These are phyloP conservation scores for Agrostemma githago DNA, from an alignment of 148 eudicot species.

Conservation along the genomic window DNA sequence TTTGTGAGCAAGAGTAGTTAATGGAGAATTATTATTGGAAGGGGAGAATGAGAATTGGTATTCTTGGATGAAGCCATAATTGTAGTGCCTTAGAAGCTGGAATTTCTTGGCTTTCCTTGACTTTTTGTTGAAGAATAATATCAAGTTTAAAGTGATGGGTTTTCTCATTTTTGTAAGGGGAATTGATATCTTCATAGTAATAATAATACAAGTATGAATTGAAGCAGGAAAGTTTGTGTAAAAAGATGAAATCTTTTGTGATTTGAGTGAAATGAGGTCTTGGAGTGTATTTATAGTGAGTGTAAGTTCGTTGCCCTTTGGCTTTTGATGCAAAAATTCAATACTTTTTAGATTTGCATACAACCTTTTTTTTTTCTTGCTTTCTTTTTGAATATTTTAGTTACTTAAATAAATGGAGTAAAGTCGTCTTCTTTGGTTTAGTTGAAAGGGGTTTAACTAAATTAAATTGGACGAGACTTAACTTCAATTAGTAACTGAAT, in stretches of 20 bases:
- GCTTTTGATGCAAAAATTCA: neutral
- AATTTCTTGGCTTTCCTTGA: conserved; percentile 5
- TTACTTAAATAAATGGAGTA: too few relatives aligned
- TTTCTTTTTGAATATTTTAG: too few relatives aligned
- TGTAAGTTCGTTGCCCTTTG: neutral
- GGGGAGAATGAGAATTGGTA: conserved; percentile 29
- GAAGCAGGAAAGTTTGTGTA: conserved; percentile 19
- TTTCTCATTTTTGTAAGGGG: conserved; percentile 11
- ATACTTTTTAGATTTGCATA: too few relatives aligned
- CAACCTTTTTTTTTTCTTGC: too few relatives aligned
- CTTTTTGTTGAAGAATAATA: conserved; percentile 16
- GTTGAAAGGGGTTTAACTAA: too few relatives aligned
- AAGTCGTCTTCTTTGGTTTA: too few relatives aligned
- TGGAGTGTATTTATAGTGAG: neutral
- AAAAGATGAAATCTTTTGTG: conserved; percentile 3
- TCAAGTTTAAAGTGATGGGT: conserved; percentile 10
- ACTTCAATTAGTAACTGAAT: too few relatives aligned
- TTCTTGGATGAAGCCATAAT: conserved; percentile 20
- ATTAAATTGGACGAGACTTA: too few relatives aligned
- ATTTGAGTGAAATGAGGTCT: neutral
- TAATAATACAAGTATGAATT: neutral
- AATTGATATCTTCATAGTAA: conserved; percentile 10
- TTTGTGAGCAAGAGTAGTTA: neutral
- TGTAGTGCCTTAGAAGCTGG: conserved; percentile 20
- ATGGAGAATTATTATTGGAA: conserved; percentile 3